Conservation (phyloP, 2,329 filamentous ascomycete genomes). For the Aspergillus tubingensis region DNA sequence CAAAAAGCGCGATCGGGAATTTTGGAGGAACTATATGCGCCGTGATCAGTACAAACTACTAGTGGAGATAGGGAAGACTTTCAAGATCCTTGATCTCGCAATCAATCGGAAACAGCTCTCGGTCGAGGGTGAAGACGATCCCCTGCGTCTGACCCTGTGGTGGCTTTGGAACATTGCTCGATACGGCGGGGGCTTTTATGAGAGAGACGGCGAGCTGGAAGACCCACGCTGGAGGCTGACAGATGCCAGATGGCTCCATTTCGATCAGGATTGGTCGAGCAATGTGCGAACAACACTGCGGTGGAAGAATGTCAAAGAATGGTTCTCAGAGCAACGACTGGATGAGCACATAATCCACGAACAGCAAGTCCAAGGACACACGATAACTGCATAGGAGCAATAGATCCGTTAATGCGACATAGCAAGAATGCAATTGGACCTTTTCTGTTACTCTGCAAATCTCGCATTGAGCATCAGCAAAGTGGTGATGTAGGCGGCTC, state of each 20-base stretch:
- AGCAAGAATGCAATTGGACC: too few relatives aligned
- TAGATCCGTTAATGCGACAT: too few relatives aligned
- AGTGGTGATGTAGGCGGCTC: too few relatives aligned
- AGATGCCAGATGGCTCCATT: neutral
- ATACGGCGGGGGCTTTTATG: neutral
- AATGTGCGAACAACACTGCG: too few relatives aligned
- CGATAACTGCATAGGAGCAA: too few relatives aligned
- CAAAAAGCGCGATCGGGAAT: neutral
- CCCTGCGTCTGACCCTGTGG: neutral
- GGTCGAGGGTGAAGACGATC: neutral
- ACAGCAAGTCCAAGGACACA: too few relatives aligned
- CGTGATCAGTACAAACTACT: neutral
- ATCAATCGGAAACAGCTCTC: neutral
- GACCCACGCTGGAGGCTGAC: neutral
- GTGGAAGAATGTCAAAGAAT: too few relatives aligned
- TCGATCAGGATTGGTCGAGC: neutral
- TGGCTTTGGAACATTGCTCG: neutral
- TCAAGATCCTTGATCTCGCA: neutral
- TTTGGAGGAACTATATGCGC: neutral
- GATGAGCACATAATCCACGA: too few relatives aligned
- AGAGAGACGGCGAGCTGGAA: neutral
- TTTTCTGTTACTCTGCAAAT: too few relatives aligned
- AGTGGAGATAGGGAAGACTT: neutral
- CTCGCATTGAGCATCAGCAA: too few relatives aligned
- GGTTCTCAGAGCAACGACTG: too few relatives aligned